Evolutionary conservation across 345 rosid species (phyloP).

Genomic region (Stellera chamaejasme): DNA sequence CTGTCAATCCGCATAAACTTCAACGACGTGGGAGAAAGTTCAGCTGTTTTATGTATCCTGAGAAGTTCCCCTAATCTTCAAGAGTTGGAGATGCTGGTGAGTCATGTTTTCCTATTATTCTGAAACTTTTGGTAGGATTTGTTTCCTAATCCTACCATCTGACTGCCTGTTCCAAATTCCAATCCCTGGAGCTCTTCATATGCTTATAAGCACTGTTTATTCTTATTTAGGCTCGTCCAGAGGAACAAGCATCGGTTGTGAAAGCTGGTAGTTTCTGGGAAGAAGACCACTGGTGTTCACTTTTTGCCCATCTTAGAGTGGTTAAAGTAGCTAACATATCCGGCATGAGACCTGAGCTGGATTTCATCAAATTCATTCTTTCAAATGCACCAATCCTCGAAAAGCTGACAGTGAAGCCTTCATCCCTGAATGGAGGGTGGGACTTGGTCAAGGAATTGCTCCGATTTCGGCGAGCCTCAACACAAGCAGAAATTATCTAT

Average conservation of each 20-base stretch:
- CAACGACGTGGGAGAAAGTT: constrained; percentile 46
- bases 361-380: constrained; percentile 48
- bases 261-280: constrained; percentile 29
- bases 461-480: constrained; percentile 50
- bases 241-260: constrained; percentile 25
- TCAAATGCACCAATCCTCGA: constrained; percentile 53
- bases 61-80: constrained; percentile 56
- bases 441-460: constrained; percentile 46
- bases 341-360: constrained; percentile 42
- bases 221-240: constrained; percentile 41
- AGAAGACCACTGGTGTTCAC: constrained; percentile 32
- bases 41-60: constrained; percentile 50
- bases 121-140: not conserved
- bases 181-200: not conserved
- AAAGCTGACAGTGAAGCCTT: constrained; percentile 47
- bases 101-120: constrained; percentile 4
- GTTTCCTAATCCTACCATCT: not conserved
- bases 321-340: constrained; percentile 38
- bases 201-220: constrained; percentile 6
- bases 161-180: not conserved
- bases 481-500: constrained; percentile 41
- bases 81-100: constrained; percentile 59
- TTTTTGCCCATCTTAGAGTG: constrained; percentile 39
- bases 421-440: constrained; percentile 33
- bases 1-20: constrained; percentile 57